These are phyloP conservation scores for Aspergillus nanangensis DNA, from an alignment of 495 filamentous ascomycete genomes.

Conservation along the genomic window DNA sequence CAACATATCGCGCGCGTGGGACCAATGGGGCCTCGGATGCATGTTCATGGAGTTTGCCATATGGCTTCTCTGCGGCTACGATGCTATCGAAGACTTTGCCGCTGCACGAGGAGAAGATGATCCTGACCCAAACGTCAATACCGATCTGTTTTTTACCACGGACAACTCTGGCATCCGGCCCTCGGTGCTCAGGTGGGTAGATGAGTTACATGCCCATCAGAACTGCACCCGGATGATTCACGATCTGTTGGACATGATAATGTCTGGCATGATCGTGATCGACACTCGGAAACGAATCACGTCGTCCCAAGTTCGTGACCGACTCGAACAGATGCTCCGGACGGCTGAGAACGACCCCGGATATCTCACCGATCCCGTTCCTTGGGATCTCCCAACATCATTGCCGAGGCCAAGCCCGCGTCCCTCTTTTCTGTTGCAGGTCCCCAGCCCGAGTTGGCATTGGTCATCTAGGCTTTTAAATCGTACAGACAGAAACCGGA, in stretches of 20 bases:
- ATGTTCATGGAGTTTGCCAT: constrained; percentile 38
- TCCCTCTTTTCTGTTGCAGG: too few species aligned
- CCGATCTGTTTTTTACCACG: constrained; percentile 7
- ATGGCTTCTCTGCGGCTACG: constrained; percentile 9
- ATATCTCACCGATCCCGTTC: constrained; percentile 1
- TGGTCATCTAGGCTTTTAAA: too few species aligned
- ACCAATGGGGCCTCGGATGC: constrained; percentile 47
- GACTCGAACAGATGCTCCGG: neutral
- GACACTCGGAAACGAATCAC: constrained; percentile 1
- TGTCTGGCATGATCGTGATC: constrained; percentile 9
- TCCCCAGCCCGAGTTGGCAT: too few species aligned
- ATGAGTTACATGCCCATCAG: neutral
- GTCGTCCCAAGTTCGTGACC: neutral
- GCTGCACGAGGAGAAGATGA: neutral
- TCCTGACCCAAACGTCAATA: neutral
- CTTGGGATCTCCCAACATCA: too few species aligned
- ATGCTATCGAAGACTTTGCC: constrained; percentile 3
- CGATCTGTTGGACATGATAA: constrained; percentile 9
- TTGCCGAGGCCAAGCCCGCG: too few species aligned
- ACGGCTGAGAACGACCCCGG: neutral
- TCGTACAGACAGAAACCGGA: too few species aligned
- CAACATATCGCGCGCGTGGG: constrained; percentile 34
- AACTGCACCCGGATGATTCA: constrained; percentile 3
- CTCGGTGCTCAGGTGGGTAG: constrained; percentile 4
- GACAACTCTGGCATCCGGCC: neutral